Percentiles rank a stretch among this genome's conserved stretches.
Conservation (phyloP, 495 filamentous ascomycete genomes). For the Tetracladium setigerum region DNA sequence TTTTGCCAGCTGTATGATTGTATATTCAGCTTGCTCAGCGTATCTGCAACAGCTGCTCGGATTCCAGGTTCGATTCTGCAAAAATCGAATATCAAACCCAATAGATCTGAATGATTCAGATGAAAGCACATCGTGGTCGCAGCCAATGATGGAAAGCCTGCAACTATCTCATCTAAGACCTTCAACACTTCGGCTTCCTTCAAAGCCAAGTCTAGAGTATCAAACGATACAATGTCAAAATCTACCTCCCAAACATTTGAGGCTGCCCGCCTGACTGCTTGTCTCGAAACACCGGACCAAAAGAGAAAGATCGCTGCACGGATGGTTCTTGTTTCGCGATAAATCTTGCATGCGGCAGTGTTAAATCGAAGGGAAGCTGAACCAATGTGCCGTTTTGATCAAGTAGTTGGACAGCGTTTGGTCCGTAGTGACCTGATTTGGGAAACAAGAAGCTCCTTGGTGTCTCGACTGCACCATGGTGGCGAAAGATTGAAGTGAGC, state of each 20-base stretch:
- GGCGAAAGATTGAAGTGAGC: constrained; percentile 73
- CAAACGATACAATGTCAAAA: constrained; percentile 83
- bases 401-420: constrained; percentile 65
- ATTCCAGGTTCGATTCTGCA: constrained; percentile 67
- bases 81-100: constrained; percentile 80
- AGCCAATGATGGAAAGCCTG: constrained; percentile 67
- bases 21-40: constrained; percentile 81
- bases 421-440: constrained; percentile 65
- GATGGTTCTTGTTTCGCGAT: constrained; percentile 66
- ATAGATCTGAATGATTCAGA: constrained; percentile 79
- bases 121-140: constrained; percentile 80
- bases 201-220: constrained; percentile 72
- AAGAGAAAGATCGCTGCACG: constrained; percentile 73
- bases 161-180: constrained; percentile 84
- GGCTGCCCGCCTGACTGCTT: constrained; percentile 70
- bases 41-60: constrained; percentile 68
- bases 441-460: constrained; percentile 71
- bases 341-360: constrained; percentile 77
- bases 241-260: constrained; percentile 81
- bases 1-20: constrained; percentile 77
- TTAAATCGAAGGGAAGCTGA: constrained; percentile 87
- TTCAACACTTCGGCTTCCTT: constrained; percentile 95
- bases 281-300: constrained; percentile 85
- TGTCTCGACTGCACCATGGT: constrained; percentile 83
- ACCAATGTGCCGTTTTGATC: constrained; percentile 77